These are phyloP conservation scores for Picochlorum sp. DNA, from an alignment of 139 green algal genomes.

Conservation along the genomic window DNA sequence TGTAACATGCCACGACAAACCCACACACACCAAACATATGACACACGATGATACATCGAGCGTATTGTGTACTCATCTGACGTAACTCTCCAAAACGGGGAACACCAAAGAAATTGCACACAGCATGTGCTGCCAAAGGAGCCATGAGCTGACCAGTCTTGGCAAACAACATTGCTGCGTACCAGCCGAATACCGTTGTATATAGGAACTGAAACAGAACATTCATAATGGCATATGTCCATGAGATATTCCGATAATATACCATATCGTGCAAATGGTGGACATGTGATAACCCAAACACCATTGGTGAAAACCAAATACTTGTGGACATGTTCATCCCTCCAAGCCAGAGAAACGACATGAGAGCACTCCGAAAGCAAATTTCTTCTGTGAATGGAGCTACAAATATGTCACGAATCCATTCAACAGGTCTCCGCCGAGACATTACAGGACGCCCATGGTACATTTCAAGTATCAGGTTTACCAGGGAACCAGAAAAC, in stretches of 20 bases:
- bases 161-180: constrained; percentile 52
- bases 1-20: too few species aligned
- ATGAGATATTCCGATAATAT: constrained; percentile 5
- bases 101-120: constrained; percentile 72
- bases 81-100: constrained; percentile 19
- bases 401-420: constrained; percentile 30
- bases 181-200: constrained; percentile 67
- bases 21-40: neutral
- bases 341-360: constrained; percentile 39
- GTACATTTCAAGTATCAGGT: too few species aligned
- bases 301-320: constrained; percentile 50
- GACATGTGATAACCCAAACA: constrained; percentile 71
- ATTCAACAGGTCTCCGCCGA: neutral
- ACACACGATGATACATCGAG: neutral
- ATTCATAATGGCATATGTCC: neutral
- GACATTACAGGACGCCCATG: neutral
- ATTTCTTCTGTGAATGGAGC: constrained; percentile 74
- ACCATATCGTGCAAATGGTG: constrained; percentile 62
- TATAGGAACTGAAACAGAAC: constrained; percentile 36
- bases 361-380: constrained; percentile 68
- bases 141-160: constrained; percentile 36
- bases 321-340: neutral
- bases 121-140: constrained; percentile 39
- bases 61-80: neutral
- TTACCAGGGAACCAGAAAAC: too few species aligned